These are phyloP conservation scores for Mycena vitilis DNA, from an alignment of 768 basidiomycete species.

Conservation along the genomic window DNA sequence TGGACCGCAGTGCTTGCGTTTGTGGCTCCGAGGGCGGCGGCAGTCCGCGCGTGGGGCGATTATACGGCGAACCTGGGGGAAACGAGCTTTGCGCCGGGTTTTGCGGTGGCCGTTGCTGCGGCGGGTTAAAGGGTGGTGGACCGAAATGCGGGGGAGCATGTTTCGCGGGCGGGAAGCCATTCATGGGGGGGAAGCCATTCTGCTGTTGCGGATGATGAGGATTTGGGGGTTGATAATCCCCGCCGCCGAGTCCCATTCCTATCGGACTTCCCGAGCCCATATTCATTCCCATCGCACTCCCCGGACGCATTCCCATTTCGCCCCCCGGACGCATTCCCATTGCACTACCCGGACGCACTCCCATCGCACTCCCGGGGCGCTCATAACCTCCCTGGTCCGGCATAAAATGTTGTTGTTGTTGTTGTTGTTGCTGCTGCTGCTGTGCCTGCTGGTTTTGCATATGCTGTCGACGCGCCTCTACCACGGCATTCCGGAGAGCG, in stretches of 20 bases:
- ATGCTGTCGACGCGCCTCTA: slow-evolving; percentile 18
- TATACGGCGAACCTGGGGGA: slow-evolving; percentile 22
- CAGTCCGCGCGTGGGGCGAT: slow-evolving; percentile 23
- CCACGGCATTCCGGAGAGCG: slow-evolving; percentile 11
- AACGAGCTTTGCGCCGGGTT: slow-evolving; percentile 16
- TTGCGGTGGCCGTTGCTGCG: slow-evolving; percentile 20
- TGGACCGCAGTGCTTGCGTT: slow-evolving; percentile 29
- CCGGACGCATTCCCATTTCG: slow-evolving; percentile 23
- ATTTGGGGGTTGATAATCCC: slow-evolving; percentile 19
- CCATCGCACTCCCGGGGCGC: slow-evolving; percentile 31
- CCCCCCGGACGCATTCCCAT: slow-evolving; percentile 24
- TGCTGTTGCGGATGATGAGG: slow-evolving; percentile 17
- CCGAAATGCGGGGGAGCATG: slow-evolving; percentile 31
- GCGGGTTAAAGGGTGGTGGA: slow-evolving; percentile 19
- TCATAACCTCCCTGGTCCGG: slow-evolving; percentile 21
- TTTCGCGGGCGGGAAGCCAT: slow-evolving; percentile 24
- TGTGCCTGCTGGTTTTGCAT: slow-evolving; percentile 24
- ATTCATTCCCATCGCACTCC: slow-evolving; percentile 13
- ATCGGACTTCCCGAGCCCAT: slow-evolving; percentile 20
- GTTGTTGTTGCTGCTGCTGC: slow-evolving; percentile 23
- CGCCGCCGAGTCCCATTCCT: slow-evolving; percentile 20
- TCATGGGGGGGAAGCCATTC: slow-evolving; percentile 25
- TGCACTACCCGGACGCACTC: no score
- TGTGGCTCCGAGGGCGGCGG: slow-evolving; percentile 25
- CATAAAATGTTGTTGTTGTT: slow-evolving; percentile 24